Percentiles rank a stretch among this genome's conserved stretches.
Conservation (phyloP, 208 protist genomes). For the Trypanosoma conorhini region DNA sequence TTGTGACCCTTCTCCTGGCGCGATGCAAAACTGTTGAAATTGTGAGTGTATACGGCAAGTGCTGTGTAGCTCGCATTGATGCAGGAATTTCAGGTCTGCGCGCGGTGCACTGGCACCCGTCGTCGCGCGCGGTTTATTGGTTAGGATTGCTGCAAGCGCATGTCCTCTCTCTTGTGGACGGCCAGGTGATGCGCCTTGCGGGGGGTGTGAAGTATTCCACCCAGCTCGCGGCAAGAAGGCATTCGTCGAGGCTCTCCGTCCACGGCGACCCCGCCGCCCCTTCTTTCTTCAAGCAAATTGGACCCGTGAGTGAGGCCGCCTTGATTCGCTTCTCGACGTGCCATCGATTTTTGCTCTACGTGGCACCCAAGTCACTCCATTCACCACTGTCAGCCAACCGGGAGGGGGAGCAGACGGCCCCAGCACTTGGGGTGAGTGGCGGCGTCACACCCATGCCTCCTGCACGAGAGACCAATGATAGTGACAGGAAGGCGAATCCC, state of each 20-base stretch:
- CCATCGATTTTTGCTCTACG: slow-evolving; percentile 29
- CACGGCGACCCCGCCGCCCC: not conserved
- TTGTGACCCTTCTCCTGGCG: slow-evolving; percentile 19
- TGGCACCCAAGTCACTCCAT: slow-evolving; percentile 19
- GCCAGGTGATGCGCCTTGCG: slow-evolving; percentile 27
- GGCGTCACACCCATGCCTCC: not conserved
- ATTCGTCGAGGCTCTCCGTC: not conserved
- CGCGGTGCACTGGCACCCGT: slow-evolving; percentile 29
- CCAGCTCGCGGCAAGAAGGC: slow-evolving; percentile 9
- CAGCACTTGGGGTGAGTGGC: not conserved
- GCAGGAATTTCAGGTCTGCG: slow-evolving; percentile 26
- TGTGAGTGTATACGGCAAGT: slow-evolving; percentile 35
- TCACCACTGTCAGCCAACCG: slow-evolving; percentile 13
- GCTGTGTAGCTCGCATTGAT: slow-evolving; percentile 31
- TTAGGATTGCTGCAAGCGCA: slow-evolving; percentile 22
- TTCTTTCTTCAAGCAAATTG: not conserved
- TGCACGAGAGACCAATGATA: not conserved
- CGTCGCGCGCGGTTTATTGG: slow-evolving; percentile 33
- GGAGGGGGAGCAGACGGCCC: not conserved
- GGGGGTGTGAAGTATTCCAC: slow-evolving; percentile 32
- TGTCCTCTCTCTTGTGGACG: slow-evolving; percentile 28
- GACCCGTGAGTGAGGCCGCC: slow-evolving; percentile 20
- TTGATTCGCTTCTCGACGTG: slow-evolving; percentile 29
- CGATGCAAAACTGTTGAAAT: slow-evolving; percentile 21
- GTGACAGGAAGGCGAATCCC: not conserved